Percentiles rank a stretch among this genome's conserved stretches.
phyloP scores from a whole-genome alignment of 1,284 basidiomycete genomes.

The Termitomyces sp. region DNA sequence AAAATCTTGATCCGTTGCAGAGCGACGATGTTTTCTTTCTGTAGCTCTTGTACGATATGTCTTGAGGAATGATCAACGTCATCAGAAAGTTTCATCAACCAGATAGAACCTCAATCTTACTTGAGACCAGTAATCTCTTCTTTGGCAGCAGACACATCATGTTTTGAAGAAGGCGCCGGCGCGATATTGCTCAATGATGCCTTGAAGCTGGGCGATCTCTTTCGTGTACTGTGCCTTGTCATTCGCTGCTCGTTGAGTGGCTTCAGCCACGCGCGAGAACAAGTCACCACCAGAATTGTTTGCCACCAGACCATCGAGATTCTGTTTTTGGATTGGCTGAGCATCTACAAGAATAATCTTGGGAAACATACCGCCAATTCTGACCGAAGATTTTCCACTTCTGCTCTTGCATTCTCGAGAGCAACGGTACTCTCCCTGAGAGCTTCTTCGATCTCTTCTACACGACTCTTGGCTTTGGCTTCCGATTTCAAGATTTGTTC shows the following conservation, averaged over 20 bases:
- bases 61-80: constrained; percentile 37
- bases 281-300: constrained; percentile 33
- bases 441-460: constrained; percentile 85
- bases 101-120: constrained; percentile 34
- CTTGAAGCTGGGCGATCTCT: constrained; percentile 50
- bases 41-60: constrained; percentile 84
- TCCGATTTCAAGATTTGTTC: constrained; percentile 64
- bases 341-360: neutral
- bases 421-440: constrained; percentile 84
- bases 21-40: constrained; percentile 71
- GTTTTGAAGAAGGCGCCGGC: constrained; percentile 37
- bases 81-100: constrained; percentile 3
- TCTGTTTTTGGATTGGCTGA: constrained; percentile 28
- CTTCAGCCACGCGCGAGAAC: constrained; percentile 34
- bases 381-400: constrained; percentile 79
- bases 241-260: constrained; percentile 37
- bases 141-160: constrained; percentile 44
- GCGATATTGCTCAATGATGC: constrained; percentile 36
- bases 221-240: constrained; percentile 46
- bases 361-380: constrained; percentile 63
- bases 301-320: constrained; percentile 47
- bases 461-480: constrained; percentile 52
- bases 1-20: constrained; percentile 65
- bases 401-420: constrained; percentile 86
- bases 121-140: constrained; percentile 77